A percentile compares a stretch with the other conserved stretches of the same genome.
These are phyloP conservation scores for Aspergillus alliaceus DNA, from an alignment of 2,329 filamentous ascomycete genomes.

Conservation along the genomic window DNA sequence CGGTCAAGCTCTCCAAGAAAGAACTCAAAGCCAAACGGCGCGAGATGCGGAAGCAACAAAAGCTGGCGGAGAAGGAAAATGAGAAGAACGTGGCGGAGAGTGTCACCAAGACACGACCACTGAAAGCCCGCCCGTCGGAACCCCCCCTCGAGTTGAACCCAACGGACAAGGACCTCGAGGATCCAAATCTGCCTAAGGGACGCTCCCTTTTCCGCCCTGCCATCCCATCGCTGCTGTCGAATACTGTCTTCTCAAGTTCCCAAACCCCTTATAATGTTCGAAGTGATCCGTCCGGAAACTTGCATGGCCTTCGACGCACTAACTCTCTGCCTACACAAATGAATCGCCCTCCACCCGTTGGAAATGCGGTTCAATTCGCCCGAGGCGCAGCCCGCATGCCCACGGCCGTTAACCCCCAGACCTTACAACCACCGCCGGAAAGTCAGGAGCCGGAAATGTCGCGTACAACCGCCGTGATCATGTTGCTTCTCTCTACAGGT, in stretches of 20 bases:
- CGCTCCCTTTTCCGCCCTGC: constrained; percentile 30
- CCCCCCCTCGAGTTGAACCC: not conserved
- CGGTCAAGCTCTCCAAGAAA: constrained; percentile 15
- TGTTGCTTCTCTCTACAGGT: constrained; percentile 55
- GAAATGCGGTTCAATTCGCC: constrained; percentile 36
- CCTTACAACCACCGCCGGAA: constrained; percentile 12
- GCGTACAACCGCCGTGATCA: constrained; percentile 56
- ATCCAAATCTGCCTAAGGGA: constrained; percentile 21
- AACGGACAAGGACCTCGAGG: not conserved
- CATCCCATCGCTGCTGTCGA: constrained; percentile 33
- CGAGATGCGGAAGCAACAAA: constrained; percentile 23
- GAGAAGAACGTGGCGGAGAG: not conserved
- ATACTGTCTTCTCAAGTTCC: constrained; percentile 34
- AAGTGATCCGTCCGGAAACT: constrained; percentile 14
- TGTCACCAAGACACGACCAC: constrained; percentile 3
- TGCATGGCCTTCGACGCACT: constrained; percentile 27
- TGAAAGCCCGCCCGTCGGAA: constrained; percentile 17
- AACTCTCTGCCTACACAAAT: constrained; percentile 32
- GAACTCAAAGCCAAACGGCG: constrained; percentile 19
- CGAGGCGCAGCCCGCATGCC: constrained; percentile 32
- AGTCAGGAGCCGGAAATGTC: constrained; percentile 47
- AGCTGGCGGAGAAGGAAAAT: constrained; percentile 14
- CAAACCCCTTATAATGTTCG: constrained; percentile 13
- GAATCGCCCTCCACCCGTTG: constrained; percentile 26
- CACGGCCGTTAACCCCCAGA: constrained; percentile 9